These are phyloP conservation scores for Venturia asperata DNA, from an alignment of 2,329 filamentous ascomycete species.

Conservation along the genomic window DNA sequence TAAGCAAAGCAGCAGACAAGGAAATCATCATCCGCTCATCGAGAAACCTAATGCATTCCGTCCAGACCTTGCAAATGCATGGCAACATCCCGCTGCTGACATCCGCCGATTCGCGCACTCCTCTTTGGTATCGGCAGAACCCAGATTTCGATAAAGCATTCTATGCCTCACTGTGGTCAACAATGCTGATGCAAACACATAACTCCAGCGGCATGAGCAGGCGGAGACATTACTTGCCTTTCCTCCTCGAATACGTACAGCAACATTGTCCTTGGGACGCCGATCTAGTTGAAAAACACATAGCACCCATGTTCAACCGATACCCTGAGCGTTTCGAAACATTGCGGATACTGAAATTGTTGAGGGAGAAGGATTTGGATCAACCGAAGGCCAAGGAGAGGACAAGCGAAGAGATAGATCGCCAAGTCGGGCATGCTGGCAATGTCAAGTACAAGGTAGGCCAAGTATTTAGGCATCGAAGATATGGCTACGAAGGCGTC, in stretches of 20 bases:
- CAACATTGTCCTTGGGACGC: conserved; percentile 64
- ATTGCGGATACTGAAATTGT: conserved; percentile 47
- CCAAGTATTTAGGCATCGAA: conserved; percentile 73
- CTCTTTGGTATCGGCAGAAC: conserved; percentile 2
- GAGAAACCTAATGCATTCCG: conserved; percentile 71
- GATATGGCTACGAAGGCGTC: conserved; percentile 72
- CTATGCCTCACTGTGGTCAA: conserved; percentile 69
- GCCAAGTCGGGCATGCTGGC: conserved; percentile 22
- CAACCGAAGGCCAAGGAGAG: conserved; percentile 3
- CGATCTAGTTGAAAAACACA: conserved; percentile 61
- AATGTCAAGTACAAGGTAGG: conserved; percentile 64
- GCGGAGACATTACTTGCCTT: conserved; percentile 52
- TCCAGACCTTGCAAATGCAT: conserved; percentile 38
- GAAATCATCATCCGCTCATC: conserved; percentile 69
- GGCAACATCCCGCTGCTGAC: conserved; percentile 3
- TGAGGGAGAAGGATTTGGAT: conserved; percentile 48
- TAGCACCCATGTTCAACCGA: conserved; percentile 50
- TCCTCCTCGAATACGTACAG: conserved; percentile 58
- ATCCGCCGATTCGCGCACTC: not conserved
- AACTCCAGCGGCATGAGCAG: conserved; percentile 41
- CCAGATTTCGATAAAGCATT: conserved; percentile 53
- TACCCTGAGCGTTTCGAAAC: conserved; percentile 47
- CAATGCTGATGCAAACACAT: conserved; percentile 35
- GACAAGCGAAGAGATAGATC: conserved; percentile 24
- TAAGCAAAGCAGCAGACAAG: conserved; percentile 57